Evolutionary conservation across 495 filamentous ascomycete species (phyloP).

Genomic region (Geopyxis carbonaria): DNA sequence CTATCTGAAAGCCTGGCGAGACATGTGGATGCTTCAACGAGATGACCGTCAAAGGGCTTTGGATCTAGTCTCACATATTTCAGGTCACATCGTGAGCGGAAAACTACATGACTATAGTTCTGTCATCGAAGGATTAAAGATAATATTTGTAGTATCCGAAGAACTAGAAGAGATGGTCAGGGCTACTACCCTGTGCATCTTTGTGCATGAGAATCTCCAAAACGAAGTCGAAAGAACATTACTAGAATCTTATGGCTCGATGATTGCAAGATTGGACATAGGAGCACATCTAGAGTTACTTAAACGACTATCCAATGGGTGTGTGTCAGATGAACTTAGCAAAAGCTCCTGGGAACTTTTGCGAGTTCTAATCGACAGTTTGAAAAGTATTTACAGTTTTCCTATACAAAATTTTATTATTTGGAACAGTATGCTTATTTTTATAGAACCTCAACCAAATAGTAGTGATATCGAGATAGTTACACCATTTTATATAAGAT

Average conservation of each 20-base stretch:
- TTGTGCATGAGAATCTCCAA: constrained; percentile 5
- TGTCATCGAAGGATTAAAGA: constrained; percentile 8
- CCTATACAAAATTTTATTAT: too few relatives aligned
- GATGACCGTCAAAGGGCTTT: background rate
- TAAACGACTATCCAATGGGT: constrained; percentile 8
- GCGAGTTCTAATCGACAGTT: constrained; percentile 9
- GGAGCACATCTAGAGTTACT: background rate
- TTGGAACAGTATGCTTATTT: too few relatives aligned
- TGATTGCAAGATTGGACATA: background rate
- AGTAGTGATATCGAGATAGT: too few relatives aligned
- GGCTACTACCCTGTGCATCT: constrained; percentile 13
- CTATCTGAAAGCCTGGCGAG: constrained; percentile 11
- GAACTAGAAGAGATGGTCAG: constrained; percentile 11
- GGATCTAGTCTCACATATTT: background rate
- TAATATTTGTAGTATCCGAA: constrained; percentile 14
- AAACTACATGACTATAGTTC: background rate
- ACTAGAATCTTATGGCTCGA: background rate
- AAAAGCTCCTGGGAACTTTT: constrained; percentile 9
- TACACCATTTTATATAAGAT: too few relatives aligned
- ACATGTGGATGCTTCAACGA: constrained; percentile 14
- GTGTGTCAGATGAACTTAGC: constrained; percentile 5
- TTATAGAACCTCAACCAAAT: too few relatives aligned
- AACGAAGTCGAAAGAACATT: background rate
- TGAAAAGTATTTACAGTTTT: too few relatives aligned
- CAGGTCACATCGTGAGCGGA: background rate